Evolutionary conservation across 495 filamentous ascomycete genomes (phyloP), one percentile per base, ranked within the genome.

Genomic region (Aspergillus bertholletiae): DNA sequence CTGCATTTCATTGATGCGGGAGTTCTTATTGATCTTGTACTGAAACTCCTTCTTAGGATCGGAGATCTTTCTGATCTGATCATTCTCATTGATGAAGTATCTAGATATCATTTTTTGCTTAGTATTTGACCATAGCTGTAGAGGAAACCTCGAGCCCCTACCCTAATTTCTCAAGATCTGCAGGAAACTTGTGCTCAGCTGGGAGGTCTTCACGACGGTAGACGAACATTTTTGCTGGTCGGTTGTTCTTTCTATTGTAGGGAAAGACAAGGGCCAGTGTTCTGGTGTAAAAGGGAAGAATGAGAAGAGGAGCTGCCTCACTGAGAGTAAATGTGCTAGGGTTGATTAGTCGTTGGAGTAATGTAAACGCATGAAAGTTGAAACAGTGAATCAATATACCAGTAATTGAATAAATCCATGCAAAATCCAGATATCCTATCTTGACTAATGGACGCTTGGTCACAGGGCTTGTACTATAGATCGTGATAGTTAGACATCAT

Each of bases 21-120:
- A 73, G 67, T 89, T 88, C 52, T 82, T 84, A 65, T 78, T 84
- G 56, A 88, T 68, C 66, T 81, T 87, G 79, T 75, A 95, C 55
- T 87, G 76, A 73, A 89, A 93, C 61, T 84, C 84, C 63, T 80
- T 67, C 18, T 85, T 76, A 2, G 86, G 84, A 53, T 88, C 70
- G 8, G 78, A 73, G 55, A 88, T 83, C 57, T 74, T 80, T 40
- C 86, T 80, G 58, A 96, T 84, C 62, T 90, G 84, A 60, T 91
- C 87, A 8, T 81, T 69, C 3, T 83, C 76, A 49, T 85, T 89
- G 73, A 92, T 69, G 61, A 83, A 85, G 63, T 88, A 92, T 13
- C 88, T 91, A 47, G 2, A 30, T 45, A 7, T 41, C 23, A 35
- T 26, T 49, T 26, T 9, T 56, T 50, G 26, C 20, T 47, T 27